Evolutionary conservation across 148 eudicot species (phyloP), one percentile per base, ranked within the genome.

Genomic region (Drosera capensis): DNA sequence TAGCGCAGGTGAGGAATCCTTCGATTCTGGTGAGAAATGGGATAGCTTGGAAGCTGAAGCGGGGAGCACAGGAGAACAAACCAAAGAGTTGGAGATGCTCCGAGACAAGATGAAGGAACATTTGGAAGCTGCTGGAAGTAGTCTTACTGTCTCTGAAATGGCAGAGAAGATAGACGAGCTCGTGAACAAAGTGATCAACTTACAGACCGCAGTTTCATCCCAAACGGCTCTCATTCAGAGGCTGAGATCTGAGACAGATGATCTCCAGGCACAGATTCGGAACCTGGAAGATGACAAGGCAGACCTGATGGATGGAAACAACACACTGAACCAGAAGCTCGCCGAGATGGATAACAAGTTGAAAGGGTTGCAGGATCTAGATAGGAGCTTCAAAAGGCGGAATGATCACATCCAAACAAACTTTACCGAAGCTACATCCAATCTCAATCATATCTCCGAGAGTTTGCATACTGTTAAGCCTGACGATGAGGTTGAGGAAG

Each of bases 91-190:
- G 15, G 81, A 82, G 43, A 34, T 34, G 18, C 48, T 65, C 8
- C 51, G 59, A 16, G 78, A 68, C 17, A 66, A 70, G 49, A 60
- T 68, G 5, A 70, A 72, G 26, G 72, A 73, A 43, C 71, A 71
- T 16, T 70, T 70, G 56, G 61, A 69, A 17, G 68, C 26, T 1
- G 66, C 58, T 43, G 38, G 38, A 13, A 11, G 60, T 63, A 13
- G 47, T 54, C 55, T 73, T 14, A 65, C 67, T 2, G 82, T 85
- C 45, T 44, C 77, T 13, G 74, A 64, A 55, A 51, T 90, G 71
- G 87, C 78, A 12, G 94, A 80, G 60, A 90, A 72, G 58, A 72
- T 90, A 4, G 88, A 90, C 49, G 80, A 84, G 66, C 86, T 90
- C 46, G 99, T 85, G 20, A 70, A 60, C 56, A 82, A 76, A 66